These are phyloP conservation scores for Vicia villosa DNA, from an alignment of 306 rosid species.

Conservation along the genomic window DNA sequence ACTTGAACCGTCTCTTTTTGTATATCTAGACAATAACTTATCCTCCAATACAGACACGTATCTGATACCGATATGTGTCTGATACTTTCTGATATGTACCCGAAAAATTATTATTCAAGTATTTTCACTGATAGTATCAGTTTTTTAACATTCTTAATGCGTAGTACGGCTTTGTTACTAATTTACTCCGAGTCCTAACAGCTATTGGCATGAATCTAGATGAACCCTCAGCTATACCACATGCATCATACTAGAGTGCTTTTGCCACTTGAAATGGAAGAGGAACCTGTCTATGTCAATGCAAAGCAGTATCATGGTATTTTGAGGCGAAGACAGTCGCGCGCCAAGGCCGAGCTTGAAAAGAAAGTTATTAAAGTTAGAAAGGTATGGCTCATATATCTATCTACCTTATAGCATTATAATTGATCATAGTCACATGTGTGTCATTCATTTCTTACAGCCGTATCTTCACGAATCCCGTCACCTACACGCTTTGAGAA, in stretches of 20 bases:
- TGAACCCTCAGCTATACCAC: conserved; percentile 61
- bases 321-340: conserved; percentile 84
- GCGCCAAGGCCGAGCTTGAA: conserved; percentile 85
- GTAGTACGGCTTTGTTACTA: background rate
- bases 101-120: no score
- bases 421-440: conserved; percentile 19
- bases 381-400: conserved; percentile 55
- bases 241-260: conserved; percentile 80
- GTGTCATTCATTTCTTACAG: conserved; percentile 46
- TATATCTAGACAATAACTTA: background rate
- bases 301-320: conserved; percentile 97
- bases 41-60: background rate
- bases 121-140: no score
- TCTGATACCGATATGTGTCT: no score
- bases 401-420: background rate
- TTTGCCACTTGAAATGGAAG: conserved; percentile 87
- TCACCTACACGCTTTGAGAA: conserved; percentile 83
- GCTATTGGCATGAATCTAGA: conserved; percentile 48
- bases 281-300: conserved; percentile 89
- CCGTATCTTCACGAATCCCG: conserved; percentile 94
- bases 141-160: no score
- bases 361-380: conserved; percentile 67
- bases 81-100: no score
- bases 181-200: conserved; percentile 28
- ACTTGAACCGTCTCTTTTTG: background rate